phyloP scores from a whole-genome alignment of 73 alveolate genomes.

The Uronychia binucleata region DNA sequence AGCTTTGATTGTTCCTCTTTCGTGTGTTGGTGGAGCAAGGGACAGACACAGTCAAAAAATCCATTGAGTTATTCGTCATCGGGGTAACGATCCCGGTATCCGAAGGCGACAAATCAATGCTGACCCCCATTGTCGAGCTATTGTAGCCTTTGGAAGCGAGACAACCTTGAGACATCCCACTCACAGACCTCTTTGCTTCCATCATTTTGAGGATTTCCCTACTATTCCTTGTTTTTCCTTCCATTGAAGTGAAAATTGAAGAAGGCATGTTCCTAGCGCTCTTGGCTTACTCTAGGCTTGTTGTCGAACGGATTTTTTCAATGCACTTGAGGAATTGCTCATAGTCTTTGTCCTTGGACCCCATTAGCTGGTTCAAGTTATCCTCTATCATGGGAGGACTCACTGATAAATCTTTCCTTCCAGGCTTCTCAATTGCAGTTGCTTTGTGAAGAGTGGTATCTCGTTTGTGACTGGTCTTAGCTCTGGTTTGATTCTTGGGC shows the following conservation, averaged over 20 bases:
- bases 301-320: background rate
- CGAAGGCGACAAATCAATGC: background rate
- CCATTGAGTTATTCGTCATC: background rate
- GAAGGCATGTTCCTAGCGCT: background rate
- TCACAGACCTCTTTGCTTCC: background rate
- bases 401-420: too few relatives aligned
- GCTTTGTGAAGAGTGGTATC: too few relatives aligned
- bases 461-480: too few relatives aligned
- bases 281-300: background rate
- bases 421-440: too few relatives aligned
- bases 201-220: background rate
- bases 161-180: too few relatives aligned
- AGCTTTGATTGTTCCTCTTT: background rate
- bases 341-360: background rate
- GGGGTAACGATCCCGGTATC: background rate
- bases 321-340: background rate
- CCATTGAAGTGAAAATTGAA: background rate
- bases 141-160: too few relatives aligned
- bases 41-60: background rate
- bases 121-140: background rate
- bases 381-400: background rate
- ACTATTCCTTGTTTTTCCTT: background rate
- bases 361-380: background rate
- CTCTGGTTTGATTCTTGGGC: too few relatives aligned
- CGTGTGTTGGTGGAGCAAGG: background rate